Evolutionary conservation across 495 filamentous ascomycete species (phyloP), one percentile per base, ranked within the genome.

Genomic region (Penicillium diatomitis): DNA sequence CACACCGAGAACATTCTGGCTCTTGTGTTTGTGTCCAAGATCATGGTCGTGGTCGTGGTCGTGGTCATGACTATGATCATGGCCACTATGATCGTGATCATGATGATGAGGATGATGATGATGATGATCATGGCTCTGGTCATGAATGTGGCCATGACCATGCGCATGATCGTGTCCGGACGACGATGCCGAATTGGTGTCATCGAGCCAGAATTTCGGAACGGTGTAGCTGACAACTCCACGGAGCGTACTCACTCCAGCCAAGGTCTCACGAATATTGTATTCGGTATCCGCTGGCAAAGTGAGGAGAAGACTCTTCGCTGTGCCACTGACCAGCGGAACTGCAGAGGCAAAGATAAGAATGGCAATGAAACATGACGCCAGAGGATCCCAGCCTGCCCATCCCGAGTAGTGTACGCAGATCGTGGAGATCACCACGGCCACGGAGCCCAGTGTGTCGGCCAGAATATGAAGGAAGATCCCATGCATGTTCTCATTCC

Each of bases 401-500:
- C 90, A 97, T 38, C 82, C 84, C 50, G 83, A 81, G 54, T 86
- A 85, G 59, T 95, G 84, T 4, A 94, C 91, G 3, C 96, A 74
- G 0, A 87, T 69, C 4, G 92, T 97, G 8, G 89, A 95, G 38
- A 91, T 82, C 47, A 99, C 95, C 40, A 99, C 92, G 8, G 90
- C 90, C 10, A 90, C 86, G 34, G 89, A 95, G 8, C 92, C 92
- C 12, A 97, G 80, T 0, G 94, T 95, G 62, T 99, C 92, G 6
- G 91, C 94, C 4, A 97, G 73, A 47, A 99, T 87, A 58, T 99
- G 92, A 6, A 99, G 71, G 70, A 91, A 99, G 51, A 99, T 97
- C n/a, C 92, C 92, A 51, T 90, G 83, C 94, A 98, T 97, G 58
- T 99, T 99, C 57, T 99, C 94, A 62, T 94, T 96, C 47, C 86